Conservation (phyloP, 768 basidiomycete genomes). For the Tylopilus vinaceipallidus region DNA sequence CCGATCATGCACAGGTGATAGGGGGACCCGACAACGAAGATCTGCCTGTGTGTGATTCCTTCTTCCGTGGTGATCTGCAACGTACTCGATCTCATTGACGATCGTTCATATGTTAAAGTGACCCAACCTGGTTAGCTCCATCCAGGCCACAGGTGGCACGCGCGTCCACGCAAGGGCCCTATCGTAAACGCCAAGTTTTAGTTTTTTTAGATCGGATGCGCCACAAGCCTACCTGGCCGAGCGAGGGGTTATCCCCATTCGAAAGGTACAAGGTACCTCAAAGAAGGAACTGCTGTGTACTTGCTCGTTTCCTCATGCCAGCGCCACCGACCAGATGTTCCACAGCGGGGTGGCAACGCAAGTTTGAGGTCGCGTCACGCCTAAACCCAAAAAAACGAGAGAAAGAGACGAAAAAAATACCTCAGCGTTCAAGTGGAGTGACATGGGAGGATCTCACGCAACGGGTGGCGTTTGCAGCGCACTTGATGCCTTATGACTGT, state of each 20-base stretch:
- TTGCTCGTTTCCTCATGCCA: slow-evolving; percentile 1
- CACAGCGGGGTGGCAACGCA: slow-evolving; percentile 7
- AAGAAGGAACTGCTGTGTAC: too few relatives aligned
- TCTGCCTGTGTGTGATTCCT: background rate
- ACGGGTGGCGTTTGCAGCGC: background rate
- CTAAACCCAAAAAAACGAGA: background rate
- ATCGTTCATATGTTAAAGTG: too few relatives aligned
- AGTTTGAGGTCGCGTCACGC: background rate
- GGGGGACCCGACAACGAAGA: slow-evolving; percentile 15
- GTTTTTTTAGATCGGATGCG: too few relatives aligned
- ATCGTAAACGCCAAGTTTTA: too few relatives aligned
- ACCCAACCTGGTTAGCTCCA: too few relatives aligned
- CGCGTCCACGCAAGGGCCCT: too few relatives aligned
- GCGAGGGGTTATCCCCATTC: too few relatives aligned
- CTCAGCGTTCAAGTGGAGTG: background rate
- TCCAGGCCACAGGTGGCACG: too few relatives aligned
- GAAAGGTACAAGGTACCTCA: too few relatives aligned
- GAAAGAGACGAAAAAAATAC: background rate
- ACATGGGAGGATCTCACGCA: slow-evolving; percentile 5
- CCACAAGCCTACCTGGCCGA: too few relatives aligned
- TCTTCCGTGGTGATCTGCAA: slow-evolving; percentile 5
- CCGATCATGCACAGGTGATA: slow-evolving; percentile 7
- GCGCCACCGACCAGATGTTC: slow-evolving; percentile 1
- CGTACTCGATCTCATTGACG: slow-evolving; percentile 8
- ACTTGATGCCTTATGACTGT: slow-evolving; percentile 6